These are phyloP conservation scores for Helianthus tuberosus DNA, from an alignment of 129 eudicot species.

Conservation along the genomic window DNA sequence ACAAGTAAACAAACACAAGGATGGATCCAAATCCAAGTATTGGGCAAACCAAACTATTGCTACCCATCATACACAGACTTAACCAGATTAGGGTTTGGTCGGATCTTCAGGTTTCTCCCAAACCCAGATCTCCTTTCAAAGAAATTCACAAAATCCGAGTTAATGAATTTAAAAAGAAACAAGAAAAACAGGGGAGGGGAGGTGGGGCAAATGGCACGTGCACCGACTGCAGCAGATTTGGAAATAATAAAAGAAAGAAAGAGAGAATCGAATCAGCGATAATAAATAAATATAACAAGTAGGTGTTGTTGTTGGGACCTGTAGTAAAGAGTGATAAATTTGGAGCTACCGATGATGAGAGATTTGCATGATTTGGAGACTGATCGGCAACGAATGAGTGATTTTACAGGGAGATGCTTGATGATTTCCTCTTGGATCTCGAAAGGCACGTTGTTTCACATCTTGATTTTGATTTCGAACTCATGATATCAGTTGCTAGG, in stretches of 20 bases:
- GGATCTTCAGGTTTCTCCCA: no score
- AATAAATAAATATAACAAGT: background rate
- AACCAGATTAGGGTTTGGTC: conserved; percentile 29
- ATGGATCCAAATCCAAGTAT: conserved; percentile 66
- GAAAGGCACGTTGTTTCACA: no score
- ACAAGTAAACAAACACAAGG: conserved; percentile 62
- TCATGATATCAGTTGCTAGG: no score
- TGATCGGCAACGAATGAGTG: no score
- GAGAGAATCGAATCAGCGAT: background rate
- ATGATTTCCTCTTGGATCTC: no score
- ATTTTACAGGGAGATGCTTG: no score
- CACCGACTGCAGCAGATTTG: conserved; percentile 19
- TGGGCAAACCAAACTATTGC: conserved; percentile 65
- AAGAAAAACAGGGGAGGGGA: no score
- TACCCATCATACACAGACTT: conserved; percentile 46
- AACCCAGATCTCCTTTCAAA: no score
- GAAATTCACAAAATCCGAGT: no score
- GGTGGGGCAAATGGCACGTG: background rate
- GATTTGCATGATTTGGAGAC: no score
- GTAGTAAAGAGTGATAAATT: background rate
- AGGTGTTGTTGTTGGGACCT: background rate
- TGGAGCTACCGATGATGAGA: background rate
- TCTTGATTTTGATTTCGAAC: no score
- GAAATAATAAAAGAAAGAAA: background rate
- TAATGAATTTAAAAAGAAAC: no score